These are phyloP conservation scores for Pythium apleroticum DNA, from an alignment of 352 stramenopile species.

Conservation along the genomic window DNA sequence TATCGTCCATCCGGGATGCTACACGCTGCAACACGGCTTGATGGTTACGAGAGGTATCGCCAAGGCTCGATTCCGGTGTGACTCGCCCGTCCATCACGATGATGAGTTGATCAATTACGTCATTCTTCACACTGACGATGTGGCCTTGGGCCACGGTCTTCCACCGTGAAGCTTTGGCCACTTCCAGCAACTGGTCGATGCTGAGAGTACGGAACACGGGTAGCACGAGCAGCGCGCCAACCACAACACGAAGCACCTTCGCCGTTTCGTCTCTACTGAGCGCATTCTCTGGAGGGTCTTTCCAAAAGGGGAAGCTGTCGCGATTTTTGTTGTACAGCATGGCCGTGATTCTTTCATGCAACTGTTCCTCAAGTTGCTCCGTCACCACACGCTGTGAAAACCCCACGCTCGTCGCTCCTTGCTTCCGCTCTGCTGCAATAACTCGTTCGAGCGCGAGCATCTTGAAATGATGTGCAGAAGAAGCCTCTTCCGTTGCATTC, in stretches of 20 bases:
- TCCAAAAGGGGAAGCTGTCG: conserved; percentile 65
- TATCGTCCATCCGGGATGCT: conserved; percentile 1
- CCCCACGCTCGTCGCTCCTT: conserved; percentile 27
- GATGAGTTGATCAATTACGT: conserved; percentile 39
- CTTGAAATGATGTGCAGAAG: conserved; percentile 54
- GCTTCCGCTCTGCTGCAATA: not conserved
- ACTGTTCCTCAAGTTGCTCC: conserved; percentile 32
- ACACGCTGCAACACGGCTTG: not conserved
- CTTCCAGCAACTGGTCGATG: conserved; percentile 58
- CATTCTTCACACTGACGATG: conserved; percentile 27
- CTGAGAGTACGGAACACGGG: conserved; percentile 36
- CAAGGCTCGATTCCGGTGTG: not conserved
- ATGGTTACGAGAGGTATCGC: not conserved
- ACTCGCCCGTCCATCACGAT: conserved; percentile 46
- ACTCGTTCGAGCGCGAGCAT: conserved; percentile 57
- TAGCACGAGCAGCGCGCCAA: conserved; percentile 34
- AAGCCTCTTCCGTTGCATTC: not conserved
- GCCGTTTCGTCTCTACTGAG: conserved; percentile 54
- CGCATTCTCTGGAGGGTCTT: conserved; percentile 33
- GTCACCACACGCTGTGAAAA: conserved; percentile 10
- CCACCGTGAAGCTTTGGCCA: conserved; percentile 42
- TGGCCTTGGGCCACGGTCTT: conserved; percentile 26
- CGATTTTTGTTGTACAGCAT: conserved; percentile 57
- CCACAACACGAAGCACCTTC: conserved; percentile 35
- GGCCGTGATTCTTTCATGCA: conserved; percentile 53